Evolutionary conservation across 129 eudicot species (phyloP).

Genomic region (Arctium lappa): DNA sequence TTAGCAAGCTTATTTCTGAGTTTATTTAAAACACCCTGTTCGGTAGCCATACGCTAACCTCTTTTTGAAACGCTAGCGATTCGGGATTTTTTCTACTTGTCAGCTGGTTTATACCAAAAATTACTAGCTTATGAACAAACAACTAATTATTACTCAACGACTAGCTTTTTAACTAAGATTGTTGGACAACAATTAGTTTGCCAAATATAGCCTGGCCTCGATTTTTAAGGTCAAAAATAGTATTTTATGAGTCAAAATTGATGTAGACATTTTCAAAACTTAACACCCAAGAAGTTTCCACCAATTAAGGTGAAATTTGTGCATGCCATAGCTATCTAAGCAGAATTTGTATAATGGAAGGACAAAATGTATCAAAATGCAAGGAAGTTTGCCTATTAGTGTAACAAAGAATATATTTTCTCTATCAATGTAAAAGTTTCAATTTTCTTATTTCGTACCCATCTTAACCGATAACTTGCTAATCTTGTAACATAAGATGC

Average conservation of each 20-base stretch:
- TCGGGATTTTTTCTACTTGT: no score
- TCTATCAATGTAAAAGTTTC: not conserved
- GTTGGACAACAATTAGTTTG: no score
- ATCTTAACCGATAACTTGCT: not conserved
- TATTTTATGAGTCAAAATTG: not conserved
- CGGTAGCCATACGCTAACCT: no score
- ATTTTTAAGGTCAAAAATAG: not conserved
- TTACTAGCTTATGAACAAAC: not conserved
- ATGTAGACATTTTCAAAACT: not conserved
- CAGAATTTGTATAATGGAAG: slow-evolving; percentile 1
- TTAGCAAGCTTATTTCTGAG: no score
- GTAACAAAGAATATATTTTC: not conserved
- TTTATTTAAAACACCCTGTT: no score
- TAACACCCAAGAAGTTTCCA: not conserved
- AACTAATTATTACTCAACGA: no score
- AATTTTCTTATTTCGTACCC: not conserved
- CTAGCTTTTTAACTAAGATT: not conserved
- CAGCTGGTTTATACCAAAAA: not conserved
- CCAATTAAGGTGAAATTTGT: not conserved
- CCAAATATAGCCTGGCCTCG: no score
- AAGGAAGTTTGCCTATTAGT: not conserved
- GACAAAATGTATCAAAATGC: not conserved
- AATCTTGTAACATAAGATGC: no score
- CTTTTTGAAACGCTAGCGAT: no score
- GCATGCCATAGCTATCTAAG: not conserved